Conservation (phyloP, 306 rosid species). For the Herpetospermum pedunculosum region DNA sequence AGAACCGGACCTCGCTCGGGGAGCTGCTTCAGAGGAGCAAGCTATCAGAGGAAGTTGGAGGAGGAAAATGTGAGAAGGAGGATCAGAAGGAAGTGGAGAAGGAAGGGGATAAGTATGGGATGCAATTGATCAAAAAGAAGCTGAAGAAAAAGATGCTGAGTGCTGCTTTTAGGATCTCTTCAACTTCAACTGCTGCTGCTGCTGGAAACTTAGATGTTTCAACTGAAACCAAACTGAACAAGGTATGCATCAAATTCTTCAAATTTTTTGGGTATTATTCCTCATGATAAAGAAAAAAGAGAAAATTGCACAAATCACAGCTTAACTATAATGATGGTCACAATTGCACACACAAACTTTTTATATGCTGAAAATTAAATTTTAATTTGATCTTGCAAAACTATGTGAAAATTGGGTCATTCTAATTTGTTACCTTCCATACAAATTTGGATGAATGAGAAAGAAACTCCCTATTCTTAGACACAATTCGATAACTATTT, state of each 20-base stretch:
- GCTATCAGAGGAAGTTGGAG: conserved; percentile 36
- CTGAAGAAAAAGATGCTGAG: conserved; percentile 53
- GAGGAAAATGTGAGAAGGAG: conserved; percentile 32
- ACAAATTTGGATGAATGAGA: too few relatives aligned
- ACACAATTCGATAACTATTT: too few relatives aligned
- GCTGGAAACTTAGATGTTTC: conserved; percentile 36
- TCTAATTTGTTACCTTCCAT: too few relatives aligned
- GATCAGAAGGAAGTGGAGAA: conserved; percentile 36
- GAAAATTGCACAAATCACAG: too few relatives aligned
- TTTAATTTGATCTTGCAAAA: too few relatives aligned
- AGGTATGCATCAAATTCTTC: conserved; percentile 31
- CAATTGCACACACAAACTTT: too few relatives aligned
- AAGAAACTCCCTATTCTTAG: too few relatives aligned
- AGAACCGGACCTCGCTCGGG: conserved; percentile 59
- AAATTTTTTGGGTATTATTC: not conserved
- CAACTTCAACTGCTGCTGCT: conserved; percentile 16
- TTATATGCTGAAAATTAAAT: too few relatives aligned
- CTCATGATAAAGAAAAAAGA: not conserved
- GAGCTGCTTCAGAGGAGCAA: conserved; percentile 68
- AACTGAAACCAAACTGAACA: conserved; percentile 47
- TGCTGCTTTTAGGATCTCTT: conserved; percentile 36
- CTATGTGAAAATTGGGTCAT: too few relatives aligned
- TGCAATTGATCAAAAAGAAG: conserved; percentile 49
- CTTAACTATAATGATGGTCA: too few relatives aligned
- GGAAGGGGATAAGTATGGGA: conserved; percentile 51